These are phyloP conservation scores for Mortierella alpina DNA, from an alignment of 192 early-diverging fungal species.

Conservation along the genomic window DNA sequence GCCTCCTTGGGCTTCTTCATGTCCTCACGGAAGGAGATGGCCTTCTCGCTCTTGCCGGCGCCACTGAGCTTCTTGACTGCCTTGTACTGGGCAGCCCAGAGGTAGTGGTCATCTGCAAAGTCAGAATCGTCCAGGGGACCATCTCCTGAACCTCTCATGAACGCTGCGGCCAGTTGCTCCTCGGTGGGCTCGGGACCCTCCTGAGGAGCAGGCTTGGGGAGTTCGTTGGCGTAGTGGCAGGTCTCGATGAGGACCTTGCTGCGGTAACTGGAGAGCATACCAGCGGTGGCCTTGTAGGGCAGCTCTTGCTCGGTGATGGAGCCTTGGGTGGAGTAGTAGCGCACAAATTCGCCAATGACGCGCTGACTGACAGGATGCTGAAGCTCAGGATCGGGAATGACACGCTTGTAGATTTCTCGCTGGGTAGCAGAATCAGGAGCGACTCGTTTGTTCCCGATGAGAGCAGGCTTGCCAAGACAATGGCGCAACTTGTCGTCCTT, in stretches of 20 bases:
- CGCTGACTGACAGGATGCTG: slow-evolving; percentile 2
- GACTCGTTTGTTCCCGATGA: neutral
- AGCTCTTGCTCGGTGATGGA: neutral
- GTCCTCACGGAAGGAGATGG: neutral
- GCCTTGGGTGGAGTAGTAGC: neutral
- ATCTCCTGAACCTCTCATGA: neutral
- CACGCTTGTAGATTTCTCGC: neutral
- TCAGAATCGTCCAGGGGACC: neutral
- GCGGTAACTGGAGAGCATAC: neutral
- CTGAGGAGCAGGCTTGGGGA: neutral
- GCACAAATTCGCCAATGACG: neutral
- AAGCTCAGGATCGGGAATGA: neutral
- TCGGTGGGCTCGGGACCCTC: neutral
- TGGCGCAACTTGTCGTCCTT: neutral
- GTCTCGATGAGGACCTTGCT: slow-evolving; percentile 2
- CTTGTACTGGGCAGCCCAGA: neutral
- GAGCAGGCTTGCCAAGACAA: neutral
- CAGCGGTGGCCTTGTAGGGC: neutral
- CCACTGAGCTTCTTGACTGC: neutral
- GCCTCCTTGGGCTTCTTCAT: neutral
- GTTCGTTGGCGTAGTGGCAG: neutral
- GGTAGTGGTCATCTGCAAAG: neutral
- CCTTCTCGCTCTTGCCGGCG: neutral
- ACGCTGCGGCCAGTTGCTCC: neutral
- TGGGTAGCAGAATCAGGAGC: neutral